These are phyloP conservation scores for Pythium rhizo-oryzae DNA, from an alignment of 352 stramenopile genomes.

Conservation along the genomic window DNA sequence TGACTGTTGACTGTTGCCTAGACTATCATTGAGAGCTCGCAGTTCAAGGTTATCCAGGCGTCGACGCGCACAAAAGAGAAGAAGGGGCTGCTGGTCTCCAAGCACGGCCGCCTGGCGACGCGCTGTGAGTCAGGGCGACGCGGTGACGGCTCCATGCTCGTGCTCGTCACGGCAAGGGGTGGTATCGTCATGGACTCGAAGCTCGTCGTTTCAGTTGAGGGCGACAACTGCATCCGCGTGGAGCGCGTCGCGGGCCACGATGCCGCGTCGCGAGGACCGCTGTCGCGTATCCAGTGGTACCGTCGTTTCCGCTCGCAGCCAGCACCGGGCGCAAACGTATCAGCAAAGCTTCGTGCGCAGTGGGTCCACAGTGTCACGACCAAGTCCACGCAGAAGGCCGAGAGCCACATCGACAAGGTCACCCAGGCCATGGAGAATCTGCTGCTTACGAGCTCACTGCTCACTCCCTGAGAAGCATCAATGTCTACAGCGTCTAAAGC, in stretches of 20 bases:
- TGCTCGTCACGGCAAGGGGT: not conserved
- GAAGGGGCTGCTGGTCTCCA: not conserved
- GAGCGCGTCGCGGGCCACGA: not conserved
- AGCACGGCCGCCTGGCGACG: not conserved
- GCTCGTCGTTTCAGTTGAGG: not conserved
- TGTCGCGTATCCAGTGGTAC: conserved; percentile 1
- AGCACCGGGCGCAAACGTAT: not conserved
- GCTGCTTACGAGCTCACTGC: not conserved
- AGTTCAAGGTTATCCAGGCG: not conserved
- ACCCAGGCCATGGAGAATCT: conserved; percentile 7
- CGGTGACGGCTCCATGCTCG: not conserved
- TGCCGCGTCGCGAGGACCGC: not conserved
- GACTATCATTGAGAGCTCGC: not conserved
- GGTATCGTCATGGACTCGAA: not conserved
- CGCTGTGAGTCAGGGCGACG: not conserved
- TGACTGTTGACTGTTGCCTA: not conserved
- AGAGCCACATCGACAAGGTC: not conserved
- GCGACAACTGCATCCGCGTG: not conserved
- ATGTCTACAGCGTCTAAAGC: too few species aligned
- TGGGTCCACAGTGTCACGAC: not conserved
- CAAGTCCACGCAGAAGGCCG: not conserved
- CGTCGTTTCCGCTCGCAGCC: not conserved
- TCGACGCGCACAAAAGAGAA: not conserved
- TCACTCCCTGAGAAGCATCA: too few species aligned
- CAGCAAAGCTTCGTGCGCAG: not conserved